Base-by-base conservation (phyloP, 495 filamentous ascomycete genomes). In the Monascus purpureus region DNA sequence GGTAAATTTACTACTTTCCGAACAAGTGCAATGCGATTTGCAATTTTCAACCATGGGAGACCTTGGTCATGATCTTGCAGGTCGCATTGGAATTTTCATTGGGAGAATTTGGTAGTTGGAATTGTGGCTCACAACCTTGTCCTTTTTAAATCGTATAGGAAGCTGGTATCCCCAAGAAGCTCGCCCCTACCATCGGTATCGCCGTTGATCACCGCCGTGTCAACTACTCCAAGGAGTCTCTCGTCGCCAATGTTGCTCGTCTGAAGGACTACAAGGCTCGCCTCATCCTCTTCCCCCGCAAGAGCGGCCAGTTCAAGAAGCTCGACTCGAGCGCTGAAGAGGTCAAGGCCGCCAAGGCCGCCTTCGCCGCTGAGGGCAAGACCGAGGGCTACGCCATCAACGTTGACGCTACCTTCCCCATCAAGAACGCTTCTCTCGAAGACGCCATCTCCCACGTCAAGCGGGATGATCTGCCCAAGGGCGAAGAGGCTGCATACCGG, bases 241-340 rank as follows among this genome's bases (percentile, higher is more conserved):
- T 95, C 46, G 67, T 81, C 55, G 72, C 69, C 68, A 97, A 97
- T 67, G 92, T 96, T 44, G 79, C 79, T 57, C 90, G 90, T 52
- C 82, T 97, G 45, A 82, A 92, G 70, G 83, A 78, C 56, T 97
- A 94, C 85, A 80, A 77, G 67, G 74, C 73, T 44, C 82, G 86
- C 52, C 64, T 97, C 53, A 93, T 97, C 66, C 68, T 97, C 60
- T 96, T 96, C 78, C 90, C 90, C 51, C 85, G 85, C 72, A 88
- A 84, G 66, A 68, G 73, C 53, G 84, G 85, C 65, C 79, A 90
- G 67, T 68, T 75, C 65, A 94, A 88, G 79, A 78, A 76, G 49
- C 73, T 76, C 57, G 90, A 95, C 64, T 77, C 82, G 52, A 75
- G 80, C 55, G 75, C 72, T 43, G 85, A 90, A 59, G 86, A 93